Evolutionary conservation across 495 filamentous ascomycete genomes (phyloP), one percentile per base, ranked within the genome.

Genomic region (Xylaria curta): DNA sequence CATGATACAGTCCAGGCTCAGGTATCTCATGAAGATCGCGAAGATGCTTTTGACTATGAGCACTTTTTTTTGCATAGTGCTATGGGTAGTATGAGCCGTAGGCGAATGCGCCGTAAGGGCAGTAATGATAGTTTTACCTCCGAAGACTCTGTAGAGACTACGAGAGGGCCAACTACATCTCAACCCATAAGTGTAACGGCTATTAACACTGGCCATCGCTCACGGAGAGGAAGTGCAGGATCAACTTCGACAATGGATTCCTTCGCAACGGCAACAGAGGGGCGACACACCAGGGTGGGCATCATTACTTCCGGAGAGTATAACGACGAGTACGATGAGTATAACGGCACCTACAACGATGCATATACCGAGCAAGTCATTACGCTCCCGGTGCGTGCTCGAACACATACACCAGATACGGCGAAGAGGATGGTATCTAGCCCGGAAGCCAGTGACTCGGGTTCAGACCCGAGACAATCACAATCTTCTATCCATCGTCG

Each of bases 11-110:
- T 85, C 33, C 82, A 85, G 66, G 81, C 81, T 47, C 83, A 81
- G 42, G 77, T 89, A 15, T 88, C 86, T 5, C 96, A 99, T 76
- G 96, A 99, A 82, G 95, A 98, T 79, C 93, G 96, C 19, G 91
- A 95, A 74, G 96, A 99, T 78, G 96, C 96, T 8, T 99, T 99
- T 79, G 96, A 97, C 78, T 99, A 99, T 73, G 93, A 98, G 76
- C 89, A 97, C 76, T 97, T 97, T 81, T 97, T 97, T 80, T 86
- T 98, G 13, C 94, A 97, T 77, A 94, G 92, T 75, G 93, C 93
- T 19, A 88, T 97, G 86, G 93, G 93, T n/a, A 92, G 86, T 59
- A 83, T 91, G 75, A 85, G 82, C 70, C 81, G 81, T 70, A 79
- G 82, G 73, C 71, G 81, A 58, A 73, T 82, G 73, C 76, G 77